Evolutionary conservation across 2,329 filamentous ascomycete species (phyloP), one percentile per base, ranked within the genome.

Genomic region (Graphiopsis chlorocephala): DNA sequence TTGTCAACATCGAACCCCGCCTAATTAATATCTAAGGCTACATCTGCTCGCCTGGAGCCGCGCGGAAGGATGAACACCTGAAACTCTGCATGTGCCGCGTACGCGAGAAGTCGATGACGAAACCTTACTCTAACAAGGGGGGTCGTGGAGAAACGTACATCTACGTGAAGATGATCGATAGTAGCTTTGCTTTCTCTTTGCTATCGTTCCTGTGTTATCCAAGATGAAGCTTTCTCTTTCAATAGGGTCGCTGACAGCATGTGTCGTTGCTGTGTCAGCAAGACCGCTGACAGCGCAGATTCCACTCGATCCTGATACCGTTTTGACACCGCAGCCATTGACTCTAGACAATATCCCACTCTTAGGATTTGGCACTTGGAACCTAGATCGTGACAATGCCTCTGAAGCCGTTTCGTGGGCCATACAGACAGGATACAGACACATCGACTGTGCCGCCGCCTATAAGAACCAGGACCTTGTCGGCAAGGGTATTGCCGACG

Each of bases 361-460:
- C 0, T 66, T 79, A 3, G 77, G 77, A 20, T 78, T 77, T 59
- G 77, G 77, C 11, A 79, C 77, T 1, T 79, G 77, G 75, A 77
- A 78, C 55, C 67, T 78, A 6, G 72, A 73, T 48, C 69, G 71
- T 47, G 65, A 68, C 20, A 78, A 78, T 66, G 73, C 74, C 45
- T 74, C 73, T 55, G 75, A 74, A 38, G 75, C 75, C 25, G 77
- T 78, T 2, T 76, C 76, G 2, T 69, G 70, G 59, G 77, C 77
- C 4, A 75, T 84, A 31, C 77, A 82, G 52, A 71, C 77, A 50
- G 84, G 84, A n/a, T 86, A 85, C 72, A 78, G 81, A 17, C 83
- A 85, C 72, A 82, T 85, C 66, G 84, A 86, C 71, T 78, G 77
- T 26, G 82, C 82, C 0, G 76, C 76, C 17, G 73, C 74, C 14